These are phyloP conservation scores for Cryptomeria japonica DNA, from an alignment of 75 land plant species.

Conservation along the genomic window DNA sequence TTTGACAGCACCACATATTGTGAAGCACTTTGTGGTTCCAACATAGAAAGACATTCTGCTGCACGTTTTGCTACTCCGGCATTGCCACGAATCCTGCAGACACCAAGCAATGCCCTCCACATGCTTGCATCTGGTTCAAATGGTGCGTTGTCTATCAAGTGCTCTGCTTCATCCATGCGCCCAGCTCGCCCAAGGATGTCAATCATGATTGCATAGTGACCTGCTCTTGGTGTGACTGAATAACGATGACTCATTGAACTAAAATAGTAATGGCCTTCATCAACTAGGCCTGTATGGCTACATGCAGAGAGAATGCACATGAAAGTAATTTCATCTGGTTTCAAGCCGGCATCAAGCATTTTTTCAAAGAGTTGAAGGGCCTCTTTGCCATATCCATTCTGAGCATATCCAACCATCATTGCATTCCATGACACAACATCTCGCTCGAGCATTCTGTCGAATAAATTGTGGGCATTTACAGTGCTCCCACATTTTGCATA, in stretches of 20 bases:
- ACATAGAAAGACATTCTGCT: constrained; percentile 13
- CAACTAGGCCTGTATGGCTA: constrained; percentile 16
- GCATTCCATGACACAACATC: constrained; percentile 25
- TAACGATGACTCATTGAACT: constrained; percentile 4
- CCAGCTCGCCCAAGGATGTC: constrained; percentile 26
- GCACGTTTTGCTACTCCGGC: constrained; percentile 16
- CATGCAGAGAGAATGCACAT: constrained; percentile 11
- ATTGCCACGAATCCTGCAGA: constrained; percentile 17
- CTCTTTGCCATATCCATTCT: constrained; percentile 19
- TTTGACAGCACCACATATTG: constrained; percentile 16
- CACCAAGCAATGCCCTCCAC: constrained; percentile 27
- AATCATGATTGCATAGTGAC: constrained; percentile 17
- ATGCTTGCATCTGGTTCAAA: constrained; percentile 13
- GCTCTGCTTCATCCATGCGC: constrained; percentile 18
- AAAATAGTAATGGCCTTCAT: constrained; percentile 13
- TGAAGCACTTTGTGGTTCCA: constrained; percentile 19
- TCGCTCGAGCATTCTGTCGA: background rate
- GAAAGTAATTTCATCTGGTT: constrained; percentile 20
- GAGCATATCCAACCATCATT: constrained; percentile 22
- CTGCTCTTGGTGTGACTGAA: constrained; percentile 10
- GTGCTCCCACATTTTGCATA: constrained; percentile 22
- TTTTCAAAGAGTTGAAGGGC: constrained; percentile 18
- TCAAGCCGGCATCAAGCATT: constrained; percentile 14
- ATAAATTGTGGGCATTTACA: constrained; percentile 15
- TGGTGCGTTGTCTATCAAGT: constrained; percentile 14